Conservation (phyloP, 2,329 filamentous ascomycete genomes). For the Aspergillus sp. region DNA sequence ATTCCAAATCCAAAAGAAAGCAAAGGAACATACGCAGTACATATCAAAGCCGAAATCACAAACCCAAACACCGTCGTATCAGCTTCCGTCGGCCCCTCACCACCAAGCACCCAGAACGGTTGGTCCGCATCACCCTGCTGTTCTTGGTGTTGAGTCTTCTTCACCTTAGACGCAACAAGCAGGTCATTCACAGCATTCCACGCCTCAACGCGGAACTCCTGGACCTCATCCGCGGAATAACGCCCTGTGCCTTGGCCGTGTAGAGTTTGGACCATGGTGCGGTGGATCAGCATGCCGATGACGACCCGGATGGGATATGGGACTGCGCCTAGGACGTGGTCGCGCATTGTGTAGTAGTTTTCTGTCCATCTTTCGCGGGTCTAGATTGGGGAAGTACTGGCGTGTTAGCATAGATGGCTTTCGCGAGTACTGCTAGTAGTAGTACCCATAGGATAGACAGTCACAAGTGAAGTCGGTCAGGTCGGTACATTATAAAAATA, state of each 20-base stretch:
- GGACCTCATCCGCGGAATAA: conserved; percentile 52
- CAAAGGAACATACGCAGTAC: conserved; percentile 50
- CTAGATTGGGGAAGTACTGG: conserved; percentile 22
- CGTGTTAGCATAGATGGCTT: not conserved
- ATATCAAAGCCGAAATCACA: conserved; percentile 53
- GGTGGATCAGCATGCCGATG: conserved; percentile 53
- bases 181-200: conserved; percentile 55
- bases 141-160: conserved; percentile 4
- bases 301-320: conserved; percentile 55
- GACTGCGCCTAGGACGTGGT: conserved; percentile 48
- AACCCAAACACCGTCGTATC: conserved; percentile 61
- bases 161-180: conserved; percentile 39
- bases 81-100: conserved; percentile 54
- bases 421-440: not conserved
- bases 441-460: too few relatives aligned
- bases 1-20: not conserved
- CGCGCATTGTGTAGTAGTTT: conserved; percentile 61
- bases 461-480: not conserved
- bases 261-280: conserved; percentile 45
- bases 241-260: conserved; percentile 58
- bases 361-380: conserved; percentile 57
- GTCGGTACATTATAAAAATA: conserved; percentile 55
- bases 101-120: conserved; percentile 61
- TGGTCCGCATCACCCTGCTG: conserved; percentile 12
- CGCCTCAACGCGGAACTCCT: conserved; percentile 47